A percentile compares a stretch with the other conserved stretches of the same genome.
These are phyloP conservation scores for Bipolaris oryzae DNA, from an alignment of 2,329 filamentous ascomycete species.

Conservation along the genomic window DNA sequence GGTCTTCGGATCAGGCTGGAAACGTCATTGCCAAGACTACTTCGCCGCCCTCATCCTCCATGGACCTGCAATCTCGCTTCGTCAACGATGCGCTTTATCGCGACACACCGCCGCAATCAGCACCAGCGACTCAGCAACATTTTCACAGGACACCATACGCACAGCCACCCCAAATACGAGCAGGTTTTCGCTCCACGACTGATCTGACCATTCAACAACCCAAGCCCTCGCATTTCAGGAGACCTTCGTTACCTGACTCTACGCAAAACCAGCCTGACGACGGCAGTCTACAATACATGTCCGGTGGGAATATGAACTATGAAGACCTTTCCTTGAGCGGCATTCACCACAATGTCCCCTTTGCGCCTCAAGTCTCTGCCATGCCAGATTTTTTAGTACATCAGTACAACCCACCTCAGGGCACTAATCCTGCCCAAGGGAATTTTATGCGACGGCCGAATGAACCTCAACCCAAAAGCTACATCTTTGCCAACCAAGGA, in stretches of 20 bases:
- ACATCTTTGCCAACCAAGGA: constrained; percentile 56
- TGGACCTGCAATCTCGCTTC: constrained; percentile 41
- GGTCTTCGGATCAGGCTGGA: constrained; percentile 46
- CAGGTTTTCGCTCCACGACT: constrained; percentile 43
- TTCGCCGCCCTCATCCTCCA: constrained; percentile 56
- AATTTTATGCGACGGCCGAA: constrained; percentile 34
- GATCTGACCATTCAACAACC: constrained; percentile 45
- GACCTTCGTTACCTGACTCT: constrained; percentile 45
- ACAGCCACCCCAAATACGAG: constrained; percentile 41
- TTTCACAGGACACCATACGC: constrained; percentile 50
- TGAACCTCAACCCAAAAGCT: constrained; percentile 52
- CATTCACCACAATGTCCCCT: constrained; percentile 43
- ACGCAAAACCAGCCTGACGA: constrained; percentile 34
- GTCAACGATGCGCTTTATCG: constrained; percentile 47
- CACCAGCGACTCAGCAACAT: constrained; percentile 56
- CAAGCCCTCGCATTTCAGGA: constrained; percentile 45
- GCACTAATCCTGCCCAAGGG: constrained; percentile 39
- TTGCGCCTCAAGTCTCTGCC: constrained; percentile 38
- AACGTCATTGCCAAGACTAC: constrained; percentile 43
- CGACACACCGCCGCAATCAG: constrained; percentile 58
- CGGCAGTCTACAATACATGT: constrained; percentile 31
- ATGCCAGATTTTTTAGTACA: constrained; percentile 53
- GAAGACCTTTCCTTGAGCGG: constrained; percentile 39
- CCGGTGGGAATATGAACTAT: constrained; percentile 34
- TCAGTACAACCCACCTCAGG: constrained; percentile 55